Evolutionary conservation across 306 rosid species (phyloP).

Genomic region (Betula pendula): DNA sequence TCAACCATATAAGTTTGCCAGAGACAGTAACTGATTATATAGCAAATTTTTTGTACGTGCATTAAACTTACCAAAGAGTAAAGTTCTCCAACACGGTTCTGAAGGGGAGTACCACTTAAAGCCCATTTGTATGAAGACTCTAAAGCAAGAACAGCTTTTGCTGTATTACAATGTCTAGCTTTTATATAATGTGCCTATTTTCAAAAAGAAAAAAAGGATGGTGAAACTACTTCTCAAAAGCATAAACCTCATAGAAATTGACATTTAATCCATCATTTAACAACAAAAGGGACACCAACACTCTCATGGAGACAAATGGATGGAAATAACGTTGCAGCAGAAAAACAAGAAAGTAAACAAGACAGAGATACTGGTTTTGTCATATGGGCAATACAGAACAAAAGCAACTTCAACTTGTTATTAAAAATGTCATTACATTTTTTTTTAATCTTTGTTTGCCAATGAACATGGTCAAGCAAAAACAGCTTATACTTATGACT

Average conservation of each 20-base stretch:
- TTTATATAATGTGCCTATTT: conserved; percentile 81
- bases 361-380: background rate
- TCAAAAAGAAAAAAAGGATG: background rate
- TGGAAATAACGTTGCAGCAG: background rate
- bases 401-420: background rate
- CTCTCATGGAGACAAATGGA: background rate
- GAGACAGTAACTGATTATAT: conserved; percentile 5
- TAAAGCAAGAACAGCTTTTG: conserved; percentile 80
- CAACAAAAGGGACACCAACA: background rate
- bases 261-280: background rate
- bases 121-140: conserved; percentile 91
- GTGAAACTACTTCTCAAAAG: background rate
- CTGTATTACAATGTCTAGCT: conserved; percentile 65
- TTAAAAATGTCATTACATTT: background rate
- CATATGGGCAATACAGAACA: background rate
- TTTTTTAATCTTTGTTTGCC: background rate
- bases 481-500: background rate
- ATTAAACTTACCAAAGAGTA: conserved; percentile 67
- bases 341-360: background rate
- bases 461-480: background rate
- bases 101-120: conserved; percentile 92
- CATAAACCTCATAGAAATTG: background rate
- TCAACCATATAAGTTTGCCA: conserved; percentile 28
- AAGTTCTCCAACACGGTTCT: conserved; percentile 83
- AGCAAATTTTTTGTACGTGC: conserved; percentile 2